A percentile compares a stretch with the other conserved stretches of the same genome.
Conservation (phyloP, 257 asterid genomes). For the Prunella vulgaris region DNA sequence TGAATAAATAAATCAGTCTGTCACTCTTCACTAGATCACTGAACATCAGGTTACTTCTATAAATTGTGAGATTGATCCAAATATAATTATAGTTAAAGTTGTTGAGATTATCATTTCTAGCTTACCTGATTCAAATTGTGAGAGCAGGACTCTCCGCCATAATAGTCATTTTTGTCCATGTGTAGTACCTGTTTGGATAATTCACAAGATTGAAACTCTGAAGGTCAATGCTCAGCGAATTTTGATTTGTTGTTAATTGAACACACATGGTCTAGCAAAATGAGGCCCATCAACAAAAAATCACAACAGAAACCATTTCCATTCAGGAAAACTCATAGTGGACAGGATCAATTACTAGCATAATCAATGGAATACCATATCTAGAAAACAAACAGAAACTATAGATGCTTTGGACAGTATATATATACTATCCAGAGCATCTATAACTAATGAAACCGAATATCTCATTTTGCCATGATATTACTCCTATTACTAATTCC, state of each 20-base stretch:
- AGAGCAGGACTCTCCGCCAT: conserved; percentile 94
- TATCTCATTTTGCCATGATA: not conserved
- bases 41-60: not conserved
- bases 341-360: not conserved
- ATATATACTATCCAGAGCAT: too few relatives aligned
- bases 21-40: not conserved
- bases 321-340: not conserved
- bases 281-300: not conserved
- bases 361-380: not conserved
- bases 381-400: not conserved
- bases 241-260: not conserved
- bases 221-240: not conserved
- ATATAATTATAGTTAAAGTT: not conserved
- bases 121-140: conserved; percentile 80
- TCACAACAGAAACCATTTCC: not conserved
- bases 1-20: not conserved
- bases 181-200: conserved; percentile 63
- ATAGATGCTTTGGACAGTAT: not conserved
- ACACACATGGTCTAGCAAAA: not conserved
- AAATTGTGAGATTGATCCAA: not conserved
- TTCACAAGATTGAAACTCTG: not conserved
- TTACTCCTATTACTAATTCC: not conserved
- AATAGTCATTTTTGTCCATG: conserved; percentile 95
- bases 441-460: not conserved
- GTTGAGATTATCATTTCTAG: not conserved